Evolutionary conservation across 2,329 filamentous ascomycete species (phyloP), one percentile per base, ranked within the genome.

Genomic region (Fusarium falciforme): DNA sequence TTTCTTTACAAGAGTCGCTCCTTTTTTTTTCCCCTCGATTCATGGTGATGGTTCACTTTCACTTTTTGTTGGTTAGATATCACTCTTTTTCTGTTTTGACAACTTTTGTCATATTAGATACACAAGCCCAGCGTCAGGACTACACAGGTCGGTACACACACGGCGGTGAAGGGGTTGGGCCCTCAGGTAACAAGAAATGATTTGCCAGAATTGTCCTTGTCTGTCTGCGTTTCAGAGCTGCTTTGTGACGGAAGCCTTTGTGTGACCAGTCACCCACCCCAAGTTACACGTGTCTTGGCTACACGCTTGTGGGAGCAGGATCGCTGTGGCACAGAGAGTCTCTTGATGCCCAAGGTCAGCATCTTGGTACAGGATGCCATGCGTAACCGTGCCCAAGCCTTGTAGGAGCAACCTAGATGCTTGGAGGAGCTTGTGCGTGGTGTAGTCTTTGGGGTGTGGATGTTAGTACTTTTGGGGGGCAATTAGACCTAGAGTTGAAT

Each of bases 71-170:
- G 44, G 31, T n/a, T 74, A 74, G 72, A 75, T 74, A 70, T 62
- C 57, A 70, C 72, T 72, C 64, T 71, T 60, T 59, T 29, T 52
- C 25, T 68, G 14, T 29, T 25, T 66, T 38, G 35, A 38, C 35
- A 36, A 52, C 27, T 29, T 29, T 55, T 49, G 20, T 47, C 61
- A 54, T 69, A 66, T 47, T 74, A 75, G 68, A 74, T 75, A 67
- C 52, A 12, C 61, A 42, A 73, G 10, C 29, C 14, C 27, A 47
- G 8, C 14, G 8, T 20, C 17, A 10, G 38, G 31, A 17, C 31
- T 57, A 31, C 31, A 36, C 25, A 29, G 47, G 25, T 52, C 49
- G 29, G 17, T 52, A 52, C 47, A 49, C n/a, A 33, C 29, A 25
- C 31, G 22, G 12, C 22, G 22, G 22, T 40, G 22, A n/a, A n/a